Conservation (phyloP, 1,284 basidiomycete species). For the Tausonia pullulans region DNA sequence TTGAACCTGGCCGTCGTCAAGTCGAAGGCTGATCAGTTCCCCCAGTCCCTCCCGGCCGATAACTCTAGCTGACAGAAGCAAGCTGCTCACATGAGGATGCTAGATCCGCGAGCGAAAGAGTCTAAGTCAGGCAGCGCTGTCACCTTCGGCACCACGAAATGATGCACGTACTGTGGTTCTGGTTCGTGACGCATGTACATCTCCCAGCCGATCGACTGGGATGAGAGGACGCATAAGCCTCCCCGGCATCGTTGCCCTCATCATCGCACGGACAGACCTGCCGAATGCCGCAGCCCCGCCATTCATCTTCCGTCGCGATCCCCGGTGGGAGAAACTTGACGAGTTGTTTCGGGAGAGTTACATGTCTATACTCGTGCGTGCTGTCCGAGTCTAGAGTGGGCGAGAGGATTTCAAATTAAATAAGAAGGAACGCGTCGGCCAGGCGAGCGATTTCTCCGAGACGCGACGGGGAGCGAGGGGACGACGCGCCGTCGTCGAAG, state of each 20-base stretch:
- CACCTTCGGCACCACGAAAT: too few relatives aligned
- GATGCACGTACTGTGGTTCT: slow-evolving; percentile 2
- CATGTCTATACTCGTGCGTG: slow-evolving; percentile 34
- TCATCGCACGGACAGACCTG: slow-evolving; percentile 26
- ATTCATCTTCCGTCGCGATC: slow-evolving; percentile 32
- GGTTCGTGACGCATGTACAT: slow-evolving; percentile 37
- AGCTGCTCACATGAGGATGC: slow-evolving; percentile 1
- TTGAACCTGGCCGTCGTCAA: slow-evolving; percentile 1
- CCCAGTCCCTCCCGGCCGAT: too few relatives aligned
- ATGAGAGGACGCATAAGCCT: not conserved
- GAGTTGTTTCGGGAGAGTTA: slow-evolving; percentile 35
- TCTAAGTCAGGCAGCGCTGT: too few relatives aligned
- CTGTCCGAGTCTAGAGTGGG: slow-evolving; percentile 24
- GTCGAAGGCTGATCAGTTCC: too few relatives aligned
- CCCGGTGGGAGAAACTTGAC: slow-evolving; percentile 33
- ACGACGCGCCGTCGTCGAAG: not conserved
- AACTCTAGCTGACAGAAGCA: too few relatives aligned
- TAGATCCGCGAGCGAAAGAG: too few relatives aligned
- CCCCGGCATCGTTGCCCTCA: too few relatives aligned
- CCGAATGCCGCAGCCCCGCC: slow-evolving; percentile 35
- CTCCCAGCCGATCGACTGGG: slow-evolving; percentile 29
- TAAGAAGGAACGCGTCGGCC: too few relatives aligned
- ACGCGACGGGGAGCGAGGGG: too few relatives aligned
- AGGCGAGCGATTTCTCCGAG: too few relatives aligned
- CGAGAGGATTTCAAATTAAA: too few relatives aligned